Evolutionary conservation across 768 basidiomycete genomes (phyloP), one percentile per base, ranked within the genome.

Genomic region (Xerocomellus chrysenteron): DNA sequence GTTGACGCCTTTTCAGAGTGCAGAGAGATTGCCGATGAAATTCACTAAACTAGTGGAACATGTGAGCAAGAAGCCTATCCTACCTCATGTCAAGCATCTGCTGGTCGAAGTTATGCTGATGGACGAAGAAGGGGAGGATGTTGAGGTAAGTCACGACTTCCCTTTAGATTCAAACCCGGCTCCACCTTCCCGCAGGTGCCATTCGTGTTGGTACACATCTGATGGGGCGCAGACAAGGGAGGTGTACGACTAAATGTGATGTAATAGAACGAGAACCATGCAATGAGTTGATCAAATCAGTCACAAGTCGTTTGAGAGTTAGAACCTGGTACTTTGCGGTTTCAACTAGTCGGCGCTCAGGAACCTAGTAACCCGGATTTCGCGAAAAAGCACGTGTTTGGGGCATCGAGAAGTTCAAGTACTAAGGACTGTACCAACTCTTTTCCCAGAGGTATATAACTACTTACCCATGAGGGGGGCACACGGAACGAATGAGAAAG

Each of bases 41-140:
- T 92, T 99, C 76, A 91, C 86, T 71, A 85, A 87, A 58, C 80
- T 99, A 30, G 94, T 96, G 11, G 96, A 98, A 72, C 81, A 82
- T 52, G 94, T 99, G 54, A 94, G 90, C 78, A 98, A 92, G 84
- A 98, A 95, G 75, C 85, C 93, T 7, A 82, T 98, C 57, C 87
- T 87, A 13, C 83, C 90, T 10, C 87, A 94, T 68, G 81, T 82
- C 56, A 94, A 86, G 67, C 87, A 93, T 64, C 80, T 98, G 39
- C 79, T 96, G 43, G 92, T 94, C 14, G 97, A 98, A 74, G 85
- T 98, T 47, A 96, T 98, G 93, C 89, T 89, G 26, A 85, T 83
- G 54, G 95, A 98, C 66, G 92, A 93, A 67, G 83, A 91, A 13
- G 93, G 84, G 50, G 96, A 98, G 72, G 96, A 98, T 67, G 94